Evolutionary conservation across 768 basidiomycete species (phyloP).

Genomic region (Lentinula sp.): DNA sequence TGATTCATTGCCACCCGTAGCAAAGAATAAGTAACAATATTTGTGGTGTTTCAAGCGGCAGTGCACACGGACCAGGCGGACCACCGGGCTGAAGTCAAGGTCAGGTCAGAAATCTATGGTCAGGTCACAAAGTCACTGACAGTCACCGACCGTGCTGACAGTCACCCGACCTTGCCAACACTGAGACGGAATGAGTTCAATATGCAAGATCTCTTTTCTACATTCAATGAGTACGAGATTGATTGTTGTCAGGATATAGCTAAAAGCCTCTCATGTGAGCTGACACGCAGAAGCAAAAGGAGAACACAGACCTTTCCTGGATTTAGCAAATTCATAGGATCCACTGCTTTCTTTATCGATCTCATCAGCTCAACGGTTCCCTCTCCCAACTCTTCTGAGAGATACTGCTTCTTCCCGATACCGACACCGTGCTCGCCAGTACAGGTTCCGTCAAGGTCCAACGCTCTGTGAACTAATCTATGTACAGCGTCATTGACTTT

Average conservation of each 20-base stretch:
- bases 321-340: slow-evolving; percentile 79
- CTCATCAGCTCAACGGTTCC: slow-evolving; percentile 84
- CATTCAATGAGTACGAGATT: background rate
- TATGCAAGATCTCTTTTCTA: background rate
- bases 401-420: slow-evolving; percentile 79
- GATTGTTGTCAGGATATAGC: slow-evolving; percentile 3
- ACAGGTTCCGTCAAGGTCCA: slow-evolving; percentile 71
- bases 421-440: slow-evolving; percentile 89
- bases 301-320: slow-evolving; percentile 59
- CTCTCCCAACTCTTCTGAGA: slow-evolving; percentile 75
- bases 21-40: no score
- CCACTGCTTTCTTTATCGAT: slow-evolving; percentile 72
- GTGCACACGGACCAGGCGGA: no score
- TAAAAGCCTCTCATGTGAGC: background rate
- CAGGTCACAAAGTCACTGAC: no score
- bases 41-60: no score
- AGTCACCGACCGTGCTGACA: no score
- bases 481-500: slow-evolving; percentile 56
- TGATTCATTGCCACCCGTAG: no score
- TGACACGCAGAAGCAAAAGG: background rate
- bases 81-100: no score
- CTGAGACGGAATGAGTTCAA: no score
- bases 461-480: slow-evolving; percentile 64
- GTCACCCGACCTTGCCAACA: no score
- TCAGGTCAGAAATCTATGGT: no score